Conservation (phyloP, 371 early-diverging fungal genomes). For the Fennellomyces sp. region DNA sequence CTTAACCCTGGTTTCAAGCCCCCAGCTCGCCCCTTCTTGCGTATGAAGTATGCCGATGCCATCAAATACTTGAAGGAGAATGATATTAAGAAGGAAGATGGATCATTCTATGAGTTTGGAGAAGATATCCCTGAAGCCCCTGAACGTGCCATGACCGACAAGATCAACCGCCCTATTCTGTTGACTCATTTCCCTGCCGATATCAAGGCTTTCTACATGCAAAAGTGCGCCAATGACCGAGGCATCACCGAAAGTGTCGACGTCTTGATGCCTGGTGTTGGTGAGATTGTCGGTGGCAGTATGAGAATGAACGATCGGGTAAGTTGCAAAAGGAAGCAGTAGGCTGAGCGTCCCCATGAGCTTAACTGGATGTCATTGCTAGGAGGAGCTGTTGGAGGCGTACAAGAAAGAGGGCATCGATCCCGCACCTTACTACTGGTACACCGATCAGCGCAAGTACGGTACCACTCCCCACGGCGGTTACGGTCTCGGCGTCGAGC, state of each 20-base stretch:
- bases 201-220: slow-evolving; percentile 99
- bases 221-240: slow-evolving; percentile 80
- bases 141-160: slow-evolving; percentile 98
- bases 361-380: not conserved
- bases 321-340: slow-evolving; percentile 17
- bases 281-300: slow-evolving; percentile 99
- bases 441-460: slow-evolving; percentile 98
- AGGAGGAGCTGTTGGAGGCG: slow-evolving; percentile 91
- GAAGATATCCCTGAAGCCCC: slow-evolving; percentile 99
- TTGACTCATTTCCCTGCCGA: slow-evolving; percentile 97
- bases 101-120: slow-evolving; percentile 89
- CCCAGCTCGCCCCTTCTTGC: slow-evolving; percentile 91
- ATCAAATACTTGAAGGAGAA: slow-evolving; percentile 95
- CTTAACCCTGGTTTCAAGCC: slow-evolving; percentile 93
- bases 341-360: not conserved
- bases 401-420: slow-evolving; percentile 97
- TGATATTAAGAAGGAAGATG: slow-evolving; percentile 92
- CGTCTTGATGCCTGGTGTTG: slow-evolving; percentile 99
- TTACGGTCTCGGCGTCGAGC: slow-evolving; percentile 99
- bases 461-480: slow-evolving; percentile 99
- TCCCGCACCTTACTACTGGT: slow-evolving; percentile 98
- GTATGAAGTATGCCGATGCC: slow-evolving; percentile 98
- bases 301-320: slow-evolving; percentile 96
- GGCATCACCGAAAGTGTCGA: slow-evolving; percentile 97
- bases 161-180: slow-evolving; percentile 96